These are phyloP conservation scores for Mycena rosella DNA, from an alignment of 768 basidiomycete species.

Conservation along the genomic window DNA sequence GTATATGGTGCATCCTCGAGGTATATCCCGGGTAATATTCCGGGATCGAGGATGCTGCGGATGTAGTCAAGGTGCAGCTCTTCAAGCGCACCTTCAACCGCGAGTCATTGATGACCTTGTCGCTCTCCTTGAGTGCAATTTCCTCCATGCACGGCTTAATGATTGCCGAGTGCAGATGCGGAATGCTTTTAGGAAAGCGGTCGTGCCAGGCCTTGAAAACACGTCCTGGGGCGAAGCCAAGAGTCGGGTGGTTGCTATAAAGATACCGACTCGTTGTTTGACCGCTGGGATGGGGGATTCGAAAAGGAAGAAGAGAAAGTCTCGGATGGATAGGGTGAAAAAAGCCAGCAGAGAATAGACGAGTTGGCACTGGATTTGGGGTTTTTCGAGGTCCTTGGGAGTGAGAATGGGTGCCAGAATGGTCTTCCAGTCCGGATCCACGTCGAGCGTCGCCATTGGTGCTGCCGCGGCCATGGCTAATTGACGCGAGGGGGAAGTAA, in stretches of 20 bases:
- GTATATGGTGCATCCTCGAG: conserved; percentile 13
- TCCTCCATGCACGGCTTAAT: conserved; percentile 23
- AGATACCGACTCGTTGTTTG: conserved; percentile 13
- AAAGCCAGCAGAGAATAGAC: conserved; percentile 3
- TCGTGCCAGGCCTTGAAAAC: conserved; percentile 18
- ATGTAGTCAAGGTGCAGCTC: conserved; percentile 14
- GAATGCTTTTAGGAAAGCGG: conserved; percentile 11
- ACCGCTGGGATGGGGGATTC: conserved; percentile 9
- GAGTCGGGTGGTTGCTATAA: conserved; percentile 1
- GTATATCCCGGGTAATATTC: neutral
- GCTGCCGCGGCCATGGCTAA: too few relatives aligned
- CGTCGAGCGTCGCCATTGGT: too few relatives aligned
- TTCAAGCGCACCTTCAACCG: conserved; percentile 16
- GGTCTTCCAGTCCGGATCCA: too few relatives aligned
- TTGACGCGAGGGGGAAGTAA: too few relatives aligned
- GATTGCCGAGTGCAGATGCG: conserved; percentile 1
- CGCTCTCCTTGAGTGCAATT: conserved; percentile 26
- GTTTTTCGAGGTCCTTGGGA: neutral
- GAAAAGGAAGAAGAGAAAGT: conserved; percentile 12
- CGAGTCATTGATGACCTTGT: conserved; percentile 24
- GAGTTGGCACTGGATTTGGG: conserved; percentile 5
- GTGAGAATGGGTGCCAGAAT: too few relatives aligned
- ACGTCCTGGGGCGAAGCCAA: conserved; percentile 6
- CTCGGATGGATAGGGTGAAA: conserved; percentile 1
- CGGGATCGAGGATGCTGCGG: conserved; percentile 10